Base-by-base conservation (phyloP, 768 basidiomycete species). In the Coprinopsis cinerea region DNA sequence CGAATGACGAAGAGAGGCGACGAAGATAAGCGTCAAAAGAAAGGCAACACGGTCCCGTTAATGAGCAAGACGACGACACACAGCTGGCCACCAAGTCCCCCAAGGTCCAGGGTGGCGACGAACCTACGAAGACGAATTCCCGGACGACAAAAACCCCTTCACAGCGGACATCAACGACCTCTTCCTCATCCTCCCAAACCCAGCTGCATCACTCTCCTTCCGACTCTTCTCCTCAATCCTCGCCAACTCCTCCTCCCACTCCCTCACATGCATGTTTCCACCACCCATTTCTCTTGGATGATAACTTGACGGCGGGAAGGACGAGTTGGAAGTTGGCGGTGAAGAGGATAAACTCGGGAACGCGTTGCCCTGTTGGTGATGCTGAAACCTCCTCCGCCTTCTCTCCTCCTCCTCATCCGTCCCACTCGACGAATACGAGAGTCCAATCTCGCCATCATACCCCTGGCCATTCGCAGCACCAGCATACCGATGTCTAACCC, bases 181-280 rank as follows among this genome's bases (percentile, higher is more conserved):
- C 57, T 67, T 69, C 57, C 66, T 64, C 63, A 67, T 71, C 50
- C 63, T 66, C 32, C 67, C 63, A 59, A 75, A 77, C 17, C 75
- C 73, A 37, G 74, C 62, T 61, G 75, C 58, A 57, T 75, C 73
- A 51, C 73, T 78, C 40, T 70, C 72, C 57, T 67, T 64, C 39
- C 76, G 77, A 65, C 79, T 85, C 64, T 68, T 69, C 56, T 71
- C 66, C 66, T 88, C 87, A 55, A 89, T 87, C 53, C 78, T 74
- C 52, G 74, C 79, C 39, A 88, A 73, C 69, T 89, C 86, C 61
- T 79, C 81, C 64, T 90, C 88, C 88, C 88, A 91, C 55, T 82
- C 88, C 48, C 72, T 69, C 60, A 80, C 69, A 36, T 74, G 71
- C 51, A 13, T 67, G 57, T 50, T 65, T 57, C 39, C 64, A 57